phyloP scores from a whole-genome alignment of 768 basidiomycete species.

The Russula sp. region DNA sequence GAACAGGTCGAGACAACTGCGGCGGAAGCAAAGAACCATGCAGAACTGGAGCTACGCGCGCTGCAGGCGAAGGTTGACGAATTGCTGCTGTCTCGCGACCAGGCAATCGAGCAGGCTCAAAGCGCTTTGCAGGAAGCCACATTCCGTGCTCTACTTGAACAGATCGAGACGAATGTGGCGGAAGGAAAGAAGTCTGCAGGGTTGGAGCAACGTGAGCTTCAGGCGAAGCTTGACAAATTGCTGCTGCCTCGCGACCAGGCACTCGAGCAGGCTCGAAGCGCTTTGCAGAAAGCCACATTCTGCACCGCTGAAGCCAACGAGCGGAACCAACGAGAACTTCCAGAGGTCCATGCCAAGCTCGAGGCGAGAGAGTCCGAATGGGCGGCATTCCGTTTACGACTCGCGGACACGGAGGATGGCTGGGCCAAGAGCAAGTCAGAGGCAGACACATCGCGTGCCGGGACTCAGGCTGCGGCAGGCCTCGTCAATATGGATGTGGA shows the following conservation, averaged over 20 bases:
- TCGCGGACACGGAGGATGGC: too few relatives aligned
- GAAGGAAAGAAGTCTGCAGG: too few relatives aligned
- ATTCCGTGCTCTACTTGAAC: conserved; percentile 60
- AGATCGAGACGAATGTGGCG: conserved; percentile 41
- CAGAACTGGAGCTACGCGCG: too few relatives aligned
- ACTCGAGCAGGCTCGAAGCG: conserved; percentile 56
- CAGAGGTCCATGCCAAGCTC: too few relatives aligned
- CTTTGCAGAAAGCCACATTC: too few relatives aligned
- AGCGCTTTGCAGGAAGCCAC: too few relatives aligned
- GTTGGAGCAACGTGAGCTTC: too few relatives aligned
- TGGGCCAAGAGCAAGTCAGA: conserved; percentile 34
- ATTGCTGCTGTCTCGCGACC: conserved; percentile 90
- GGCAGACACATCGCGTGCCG: conserved; percentile 52
- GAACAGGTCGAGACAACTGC: conserved; percentile 51
- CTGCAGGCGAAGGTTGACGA: conserved; percentile 83
- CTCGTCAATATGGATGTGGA: too few relatives aligned
- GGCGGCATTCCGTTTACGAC: too few relatives aligned
- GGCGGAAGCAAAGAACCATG: conserved; percentile 42
- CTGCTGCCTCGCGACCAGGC: conserved; percentile 71
- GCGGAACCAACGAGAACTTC: too few relatives aligned
- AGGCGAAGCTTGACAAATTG: conserved; percentile 57
- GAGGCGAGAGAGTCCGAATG: too few relatives aligned
- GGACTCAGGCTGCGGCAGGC: conserved; percentile 33
- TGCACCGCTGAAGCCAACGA: conserved; percentile 40
- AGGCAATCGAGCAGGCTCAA: too few relatives aligned